Percentiles rank a stretch among this genome's conserved stretches.
phyloP scores from a whole-genome alignment of 2,329 filamentous ascomycete genomes.

The Cladosporium halotolerans region DNA sequence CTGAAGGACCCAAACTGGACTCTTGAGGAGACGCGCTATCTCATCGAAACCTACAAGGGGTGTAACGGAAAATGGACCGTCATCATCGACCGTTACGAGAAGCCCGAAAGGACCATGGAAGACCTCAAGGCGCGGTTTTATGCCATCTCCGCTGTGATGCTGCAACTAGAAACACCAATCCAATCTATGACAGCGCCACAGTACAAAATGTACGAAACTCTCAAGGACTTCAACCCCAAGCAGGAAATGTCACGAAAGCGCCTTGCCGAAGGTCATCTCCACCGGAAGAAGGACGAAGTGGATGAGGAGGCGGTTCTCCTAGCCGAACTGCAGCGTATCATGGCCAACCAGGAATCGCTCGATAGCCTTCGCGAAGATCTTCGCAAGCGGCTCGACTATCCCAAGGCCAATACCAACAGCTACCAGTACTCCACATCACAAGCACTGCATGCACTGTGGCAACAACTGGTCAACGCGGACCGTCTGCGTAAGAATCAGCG shows the following conservation, averaged over 20 bases:
- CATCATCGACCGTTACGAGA: conserved; percentile 77
- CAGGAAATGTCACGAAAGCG: conserved; percentile 77
- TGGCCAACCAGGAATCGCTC: conserved; percentile 76
- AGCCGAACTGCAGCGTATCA: conserved; percentile 84
- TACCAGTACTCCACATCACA: conserved; percentile 68
- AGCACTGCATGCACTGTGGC: conserved; percentile 71
- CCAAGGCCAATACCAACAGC: conserved; percentile 53
- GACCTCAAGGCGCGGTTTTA: conserved; percentile 91
- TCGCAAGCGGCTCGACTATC: conserved; percentile 75
- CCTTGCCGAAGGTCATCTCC: conserved; percentile 72
- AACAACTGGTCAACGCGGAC: conserved; percentile 75
- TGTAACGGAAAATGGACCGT: conserved; percentile 87
- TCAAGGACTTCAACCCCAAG: conserved; percentile 77
- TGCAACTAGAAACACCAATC: conserved; percentile 70
- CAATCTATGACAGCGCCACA: conserved; percentile 84
- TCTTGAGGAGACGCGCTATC: conserved; percentile 87
- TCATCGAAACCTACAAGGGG: conserved; percentile 67
- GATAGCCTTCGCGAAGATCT: conserved; percentile 79
- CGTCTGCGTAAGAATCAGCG: conserved; percentile 78
- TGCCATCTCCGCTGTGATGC: conserved; percentile 73
- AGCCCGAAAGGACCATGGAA: conserved; percentile 62
- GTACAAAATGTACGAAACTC: conserved; percentile 74
- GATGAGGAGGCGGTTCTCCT: conserved; percentile 87
- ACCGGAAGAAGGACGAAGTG: conserved; percentile 77
- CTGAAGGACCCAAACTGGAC: conserved; percentile 75